Evolutionary conservation across 257 asterid genomes (phyloP).

Genomic region (Mentha longifolia): DNA sequence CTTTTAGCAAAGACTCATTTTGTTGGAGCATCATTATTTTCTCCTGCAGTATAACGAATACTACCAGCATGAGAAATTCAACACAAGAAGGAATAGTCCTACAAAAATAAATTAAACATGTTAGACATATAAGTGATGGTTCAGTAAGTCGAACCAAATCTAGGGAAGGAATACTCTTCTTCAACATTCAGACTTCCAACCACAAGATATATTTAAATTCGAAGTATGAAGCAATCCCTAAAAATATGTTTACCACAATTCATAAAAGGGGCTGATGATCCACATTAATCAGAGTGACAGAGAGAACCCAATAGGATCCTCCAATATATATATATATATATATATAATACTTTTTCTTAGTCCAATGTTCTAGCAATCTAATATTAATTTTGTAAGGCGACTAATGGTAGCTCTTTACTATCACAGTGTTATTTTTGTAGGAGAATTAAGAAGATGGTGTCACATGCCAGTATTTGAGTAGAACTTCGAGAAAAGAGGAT

Average conservation of each 20-base stretch:
- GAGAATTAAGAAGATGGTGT: slow-evolving; percentile 7
- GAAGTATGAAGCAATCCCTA: slow-evolving; percentile 14
- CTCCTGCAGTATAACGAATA: slow-evolving; percentile 61
- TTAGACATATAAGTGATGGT: slow-evolving; percentile 24
- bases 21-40: slow-evolving; percentile 77
- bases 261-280: neutral
- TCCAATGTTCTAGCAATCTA: slow-evolving; percentile 14
- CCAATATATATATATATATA: neutral
- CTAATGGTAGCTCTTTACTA: neutral
- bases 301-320: slow-evolving; percentile 1
- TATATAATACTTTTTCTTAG: neutral
- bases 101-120: slow-evolving; percentile 2
- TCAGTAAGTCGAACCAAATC: slow-evolving; percentile 24
- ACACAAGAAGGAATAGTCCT: slow-evolving; percentile 20
- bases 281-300: slow-evolving; percentile 18
- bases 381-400: slow-evolving; percentile 8
- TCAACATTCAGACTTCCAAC: slow-evolving; percentile 23
- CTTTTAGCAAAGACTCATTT: slow-evolving; percentile 69
- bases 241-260: neutral
- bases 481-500: slow-evolving; percentile 28
- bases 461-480: slow-evolving; percentile 21
- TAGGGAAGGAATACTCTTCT: slow-evolving; percentile 19
- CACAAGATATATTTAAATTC: slow-evolving; percentile 5
- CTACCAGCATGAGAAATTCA: slow-evolving; percentile 32
- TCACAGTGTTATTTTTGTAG: slow-evolving; percentile 14